Evolutionary conservation across 495 filamentous ascomycete species (phyloP), one percentile per base, ranked within the genome.

Genomic region (Trypethelium eluteriae): DNA sequence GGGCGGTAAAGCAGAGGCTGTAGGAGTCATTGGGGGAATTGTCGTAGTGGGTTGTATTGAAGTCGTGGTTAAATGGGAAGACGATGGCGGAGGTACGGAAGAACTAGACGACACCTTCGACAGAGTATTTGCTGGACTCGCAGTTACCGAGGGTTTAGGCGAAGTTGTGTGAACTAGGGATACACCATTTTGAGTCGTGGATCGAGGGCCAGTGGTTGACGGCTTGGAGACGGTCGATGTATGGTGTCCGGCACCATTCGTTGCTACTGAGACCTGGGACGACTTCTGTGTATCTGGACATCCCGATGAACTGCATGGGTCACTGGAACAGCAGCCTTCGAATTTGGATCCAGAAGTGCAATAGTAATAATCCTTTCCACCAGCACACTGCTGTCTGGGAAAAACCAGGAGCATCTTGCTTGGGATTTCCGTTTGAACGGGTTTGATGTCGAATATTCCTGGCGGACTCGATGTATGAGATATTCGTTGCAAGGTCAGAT

Each of bases 291-390:
- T 9, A 36, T 59, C 53, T 32, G 53, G 53, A 59, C 53, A 59
- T 59, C 53, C 53, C 36, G 53, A 59, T 35, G 53, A 6, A 59
- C 32, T 59, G 32, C 53, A 59, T 59, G 32, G 53, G 36, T 59
- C 53, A 9, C 34, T 32, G 14, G 53, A 59, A 18, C 53, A 59
- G 53, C 53, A 59, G 53, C 53, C 53, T 36, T 59, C 14, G 14
- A 59, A 59, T 34, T 59, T 7, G 6, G 18, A 6, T 36, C 32
- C 53, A 9, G 53, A 59, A 18, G 25, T 10, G 32, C 53, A 59
- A 9, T 9, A 5, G 32, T 59, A 59, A 14, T 59, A 59, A 7
- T 18, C 11, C 36, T 18, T 35, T 59, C 53, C 53, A 59, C 53
- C 36, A 3, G 53, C 6, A 59, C 53, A 59, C 6, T 59, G 53